Conservation (phyloP, 2,329 filamentous ascomycete genomes). For the Triangularia setosa region DNA sequence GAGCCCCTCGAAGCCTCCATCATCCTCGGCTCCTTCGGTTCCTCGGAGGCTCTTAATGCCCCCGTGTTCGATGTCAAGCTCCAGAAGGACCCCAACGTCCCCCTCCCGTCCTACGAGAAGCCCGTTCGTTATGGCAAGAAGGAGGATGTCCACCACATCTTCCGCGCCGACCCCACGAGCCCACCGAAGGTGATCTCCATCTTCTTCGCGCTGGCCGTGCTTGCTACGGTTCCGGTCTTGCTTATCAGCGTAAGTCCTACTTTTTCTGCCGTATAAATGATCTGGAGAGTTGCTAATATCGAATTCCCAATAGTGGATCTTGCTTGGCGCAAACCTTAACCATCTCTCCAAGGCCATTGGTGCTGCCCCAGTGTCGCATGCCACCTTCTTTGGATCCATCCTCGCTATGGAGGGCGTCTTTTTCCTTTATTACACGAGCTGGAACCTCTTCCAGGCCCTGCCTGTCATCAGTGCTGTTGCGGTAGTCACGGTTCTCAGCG, state of each 20-base stretch:
- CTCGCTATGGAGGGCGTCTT: slow-evolving; percentile 86
- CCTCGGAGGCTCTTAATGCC: slow-evolving; percentile 61
- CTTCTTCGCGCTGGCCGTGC: slow-evolving; percentile 69
- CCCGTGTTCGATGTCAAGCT: slow-evolving; percentile 71
- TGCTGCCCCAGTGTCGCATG: slow-evolving; percentile 74
- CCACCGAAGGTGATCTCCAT: slow-evolving; percentile 77
- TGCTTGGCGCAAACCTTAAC: slow-evolving; percentile 76
- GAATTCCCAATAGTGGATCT: slow-evolving; percentile 60
- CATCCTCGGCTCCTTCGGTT: slow-evolving; percentile 82
- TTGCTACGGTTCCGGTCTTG: slow-evolving; percentile 70
- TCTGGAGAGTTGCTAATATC: not conserved
- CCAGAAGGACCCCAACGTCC: slow-evolving; percentile 56
- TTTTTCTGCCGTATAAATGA: not conserved
- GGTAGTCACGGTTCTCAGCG: slow-evolving; percentile 74
- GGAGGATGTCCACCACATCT: slow-evolving; percentile 85
- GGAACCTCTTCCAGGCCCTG: slow-evolving; percentile 88
- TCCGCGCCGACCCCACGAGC: slow-evolving; percentile 73
- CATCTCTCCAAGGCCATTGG: slow-evolving; percentile 73
- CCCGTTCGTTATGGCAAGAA: slow-evolving; percentile 80
- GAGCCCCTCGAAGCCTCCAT: slow-evolving; percentile 74
- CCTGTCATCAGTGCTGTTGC: slow-evolving; percentile 68
- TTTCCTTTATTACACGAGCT: slow-evolving; percentile 87
- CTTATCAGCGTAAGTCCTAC: slow-evolving; percentile 58
- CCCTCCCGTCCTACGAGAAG: slow-evolving; percentile 58
- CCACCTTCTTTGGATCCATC: slow-evolving; percentile 81